Base-by-base conservation (phyloP, 2,329 filamentous ascomycete genomes). In the Colletotrichum sp. region DNA sequence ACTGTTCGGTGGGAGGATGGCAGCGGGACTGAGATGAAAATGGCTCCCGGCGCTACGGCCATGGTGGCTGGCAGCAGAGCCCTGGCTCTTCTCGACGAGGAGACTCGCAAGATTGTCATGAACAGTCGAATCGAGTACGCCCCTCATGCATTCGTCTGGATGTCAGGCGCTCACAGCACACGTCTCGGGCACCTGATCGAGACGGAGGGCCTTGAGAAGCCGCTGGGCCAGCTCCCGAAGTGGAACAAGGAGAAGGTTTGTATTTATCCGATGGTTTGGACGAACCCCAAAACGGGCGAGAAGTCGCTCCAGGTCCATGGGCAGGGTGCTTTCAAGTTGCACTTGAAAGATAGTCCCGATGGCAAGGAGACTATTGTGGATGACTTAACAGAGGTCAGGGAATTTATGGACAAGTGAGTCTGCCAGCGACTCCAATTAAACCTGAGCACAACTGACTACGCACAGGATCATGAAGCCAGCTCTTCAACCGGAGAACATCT, bases 91-190 rank as follows among this genome's bases (percentile, higher is more conserved):
- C 81, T 88, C 72, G 85, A 81, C 15, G 79, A 82, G 1, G 84
- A 87, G 26, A 87, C 88, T 78, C 82, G 83, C 71, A 76, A 78
- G 36, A 70, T 87, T 28, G 86, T 82, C 16, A 84, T 88, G 78
- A 82, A 88, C 77, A 86, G 83, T 52, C 87, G 86, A 84, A 86
- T 87, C 18, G 86, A 88, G 79, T 88, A 88, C 73, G 85, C 86
- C 9, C 87, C 85, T 6, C 83, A 85, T 73, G 86, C 87, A 12
- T 88, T 88, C 77, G 79, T 83, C 79, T 88, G 85, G 87, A 86
- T 87, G 73, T 81, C 83, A 64, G 80, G 83, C 44, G 86, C 86
- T 76, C 84, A 84, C 44, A 84, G 84, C 5, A 83, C 82, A 26
- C 75, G 86, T 7, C 87, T 83, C 64, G 87, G 87, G 2, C 81